Base-by-base conservation (phyloP, 1,284 basidiomycete species). In the Cryptococcus jaspeensis region DNA sequence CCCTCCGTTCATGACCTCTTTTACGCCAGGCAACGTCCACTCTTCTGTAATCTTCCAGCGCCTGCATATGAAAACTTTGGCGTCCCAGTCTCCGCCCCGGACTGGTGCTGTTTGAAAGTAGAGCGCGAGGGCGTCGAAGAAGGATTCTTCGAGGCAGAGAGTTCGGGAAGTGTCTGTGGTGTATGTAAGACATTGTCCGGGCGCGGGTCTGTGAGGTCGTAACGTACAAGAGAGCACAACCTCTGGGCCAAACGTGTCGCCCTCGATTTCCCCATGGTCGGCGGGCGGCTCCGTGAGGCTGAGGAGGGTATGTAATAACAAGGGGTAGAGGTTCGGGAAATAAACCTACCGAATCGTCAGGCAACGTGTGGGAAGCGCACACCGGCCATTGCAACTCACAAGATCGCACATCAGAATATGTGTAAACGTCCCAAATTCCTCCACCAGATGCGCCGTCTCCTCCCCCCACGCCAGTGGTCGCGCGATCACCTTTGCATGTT, bases 351-450 rank as follows among this genome's bases (percentile, higher is more conserved):
- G 25, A 32, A 4, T 62, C 32, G 56, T 53, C 37, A n/a, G 32
- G 23, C 16, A 18, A 37, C 32, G n/a, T n/a, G n/a, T n/a, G n/a
- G n/a, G n/a, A n/a, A 42, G 28, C 41, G n/a, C 36, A 44, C 12
- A 49, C 12, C 20, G 25, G 1, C 15, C 28, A 15, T 9, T 15
- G 15, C 8, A 32, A 65, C 74, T 48, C 52, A 77, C 75, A 32
- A 77, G 58, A 56, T 77, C 75, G 53, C 74, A 73, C 61, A 74
- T 61, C 18, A 77, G 55, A 41, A 77, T 68, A 55, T 76, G 74
- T 5, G 70, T 73, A 48, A 70, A 65, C n/a, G 61, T 61, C 7
- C 62, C 59, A 25, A 56, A 58, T 20, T 39, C 45, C 9, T 28
- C 22, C 8, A 18, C 22, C 12, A 73, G 48, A 16, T 58, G 36